Conservation (phyloP, 129 eudicot genomes). For the Lonicera japonica region DNA sequence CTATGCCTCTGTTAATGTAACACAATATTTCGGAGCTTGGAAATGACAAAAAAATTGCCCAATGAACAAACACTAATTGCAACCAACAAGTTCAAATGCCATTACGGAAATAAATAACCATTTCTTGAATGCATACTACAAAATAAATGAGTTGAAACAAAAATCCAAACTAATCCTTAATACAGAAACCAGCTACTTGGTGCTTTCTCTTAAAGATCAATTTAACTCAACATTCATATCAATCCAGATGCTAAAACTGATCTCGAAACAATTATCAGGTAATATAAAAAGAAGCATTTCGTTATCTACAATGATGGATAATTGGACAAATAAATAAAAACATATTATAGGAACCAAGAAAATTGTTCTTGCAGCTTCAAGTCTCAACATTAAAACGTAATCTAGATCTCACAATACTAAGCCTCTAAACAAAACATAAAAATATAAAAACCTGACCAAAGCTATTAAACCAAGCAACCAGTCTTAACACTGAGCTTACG, state of each 20-base stretch:
- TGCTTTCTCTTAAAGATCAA: no score
- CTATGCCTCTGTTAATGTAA: no score
- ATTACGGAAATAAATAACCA: no score
- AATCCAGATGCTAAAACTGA: not conserved
- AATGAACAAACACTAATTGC: no score
- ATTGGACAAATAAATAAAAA: not conserved
- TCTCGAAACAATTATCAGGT: not conserved
- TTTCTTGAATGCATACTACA: no score
- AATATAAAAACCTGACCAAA: not conserved
- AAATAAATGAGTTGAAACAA: no score
- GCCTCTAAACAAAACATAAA: not conserved
- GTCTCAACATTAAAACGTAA: not conserved
- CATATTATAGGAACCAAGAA: not conserved
- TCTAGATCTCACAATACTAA: not conserved
- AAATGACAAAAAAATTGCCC: no score
- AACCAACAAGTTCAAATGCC: no score
- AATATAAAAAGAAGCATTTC: not conserved
- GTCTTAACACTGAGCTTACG: not conserved
- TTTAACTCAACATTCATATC: not conserved
- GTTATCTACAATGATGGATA: not conserved
- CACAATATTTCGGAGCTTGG: no score
- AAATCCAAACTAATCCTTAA: no score
- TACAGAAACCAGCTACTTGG: no score
- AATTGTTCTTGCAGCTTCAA: not conserved
- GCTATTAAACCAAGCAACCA: constrained; percentile 6